These are phyloP conservation scores for Microbotryomycetes sp. DNA, from an alignment of 1,284 basidiomycete species.

Conservation along the genomic window DNA sequence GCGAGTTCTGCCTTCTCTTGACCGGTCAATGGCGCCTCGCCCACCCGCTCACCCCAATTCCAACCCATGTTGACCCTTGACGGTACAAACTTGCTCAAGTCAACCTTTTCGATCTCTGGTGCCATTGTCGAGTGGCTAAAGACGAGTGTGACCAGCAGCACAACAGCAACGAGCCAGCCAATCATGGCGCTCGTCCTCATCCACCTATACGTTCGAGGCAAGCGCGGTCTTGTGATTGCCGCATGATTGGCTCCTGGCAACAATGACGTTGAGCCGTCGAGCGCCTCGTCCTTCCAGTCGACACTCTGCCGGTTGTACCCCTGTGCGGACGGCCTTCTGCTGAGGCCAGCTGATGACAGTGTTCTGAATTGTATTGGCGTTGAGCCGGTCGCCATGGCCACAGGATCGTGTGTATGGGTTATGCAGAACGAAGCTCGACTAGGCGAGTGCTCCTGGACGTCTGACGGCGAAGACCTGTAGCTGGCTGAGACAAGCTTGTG, in stretches of 20 bases:
- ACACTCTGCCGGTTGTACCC: not conserved
- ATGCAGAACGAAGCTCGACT: no score
- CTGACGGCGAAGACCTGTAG: no score
- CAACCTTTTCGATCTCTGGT: not conserved
- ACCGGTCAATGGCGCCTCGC: not conserved
- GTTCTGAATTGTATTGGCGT: not conserved
- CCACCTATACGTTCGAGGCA: slow-evolving; percentile 3
- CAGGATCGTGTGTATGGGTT: no score
- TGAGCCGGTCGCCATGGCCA: not conserved
- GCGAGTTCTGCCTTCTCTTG: not conserved
- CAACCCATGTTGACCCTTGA: not conserved
- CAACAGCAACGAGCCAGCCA: slow-evolving; percentile 14
- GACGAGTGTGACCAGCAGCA: slow-evolving; percentile 13
- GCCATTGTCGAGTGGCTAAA: slow-evolving; percentile 1
- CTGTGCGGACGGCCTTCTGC: not conserved
- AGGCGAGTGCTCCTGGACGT: no score
- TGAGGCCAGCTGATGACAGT: not conserved
- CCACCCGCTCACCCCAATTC: not conserved
- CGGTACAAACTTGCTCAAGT: not conserved
- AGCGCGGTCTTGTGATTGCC: not conserved
- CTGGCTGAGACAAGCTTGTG: no score
- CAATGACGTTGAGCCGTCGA: not conserved
- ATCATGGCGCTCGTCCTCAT: slow-evolving; percentile 6
- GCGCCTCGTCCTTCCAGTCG: not conserved
- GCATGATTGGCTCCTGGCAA: not conserved